Percentiles rank a stretch among this genome's conserved stretches.
These are phyloP conservation scores for Lablab purpureus DNA, from an alignment of 306 rosid genomes.

Conservation along the genomic window DNA sequence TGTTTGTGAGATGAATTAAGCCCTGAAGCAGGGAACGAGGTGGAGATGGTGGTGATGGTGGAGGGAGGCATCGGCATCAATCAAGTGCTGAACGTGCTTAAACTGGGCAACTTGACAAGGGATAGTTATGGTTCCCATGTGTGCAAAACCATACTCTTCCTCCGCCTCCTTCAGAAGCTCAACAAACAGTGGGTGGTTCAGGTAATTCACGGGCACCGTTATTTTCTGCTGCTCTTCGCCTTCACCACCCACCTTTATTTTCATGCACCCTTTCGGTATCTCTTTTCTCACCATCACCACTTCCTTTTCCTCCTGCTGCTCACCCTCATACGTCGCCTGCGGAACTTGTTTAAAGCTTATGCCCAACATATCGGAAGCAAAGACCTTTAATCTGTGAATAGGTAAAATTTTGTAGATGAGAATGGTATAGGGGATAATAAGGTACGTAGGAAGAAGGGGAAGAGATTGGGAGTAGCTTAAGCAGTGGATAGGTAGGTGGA, in stretches of 20 bases:
- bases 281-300: conserved; percentile 30
- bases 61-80: conserved; percentile 52
- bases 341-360: conserved; percentile 33
- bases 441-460: neutral
- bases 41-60: conserved; percentile 49
- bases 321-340: neutral
- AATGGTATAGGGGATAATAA: neutral
- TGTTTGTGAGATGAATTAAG: neutral
- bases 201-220: conserved; percentile 76
- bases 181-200: conserved; percentile 80
- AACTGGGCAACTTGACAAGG: conserved; percentile 78
- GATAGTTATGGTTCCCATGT: conserved; percentile 71
- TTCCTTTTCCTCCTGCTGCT: no score
- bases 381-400: no score
- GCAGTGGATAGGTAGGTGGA: no score
- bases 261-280: conserved; percentile 80
- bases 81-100: conserved; percentile 63
- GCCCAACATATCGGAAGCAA: conserved; percentile 17
- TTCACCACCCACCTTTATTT: conserved; percentile 68
- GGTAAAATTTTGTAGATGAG: no score
- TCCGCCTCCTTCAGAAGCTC: conserved; percentile 35
- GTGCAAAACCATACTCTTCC: conserved; percentile 83
- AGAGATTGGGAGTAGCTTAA: no score
- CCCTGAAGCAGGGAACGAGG: conserved; percentile 43
- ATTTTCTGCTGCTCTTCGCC: conserved; percentile 71